These are phyloP conservation scores for Suillus lakei DNA, from an alignment of 768 basidiomycete genomes.

Conservation along the genomic window DNA sequence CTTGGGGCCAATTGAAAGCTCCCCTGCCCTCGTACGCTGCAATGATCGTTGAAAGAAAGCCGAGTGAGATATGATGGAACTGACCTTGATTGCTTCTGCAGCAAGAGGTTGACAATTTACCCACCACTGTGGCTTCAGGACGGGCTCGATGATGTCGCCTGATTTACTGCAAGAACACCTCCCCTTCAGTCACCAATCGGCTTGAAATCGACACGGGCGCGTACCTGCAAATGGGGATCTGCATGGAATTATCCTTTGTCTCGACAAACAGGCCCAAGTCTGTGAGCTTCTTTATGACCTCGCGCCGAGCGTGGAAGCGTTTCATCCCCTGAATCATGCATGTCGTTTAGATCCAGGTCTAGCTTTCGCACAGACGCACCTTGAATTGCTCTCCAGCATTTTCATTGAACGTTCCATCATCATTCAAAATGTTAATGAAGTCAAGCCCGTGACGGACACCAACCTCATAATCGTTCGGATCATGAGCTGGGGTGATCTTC, in stretches of 20 bases:
- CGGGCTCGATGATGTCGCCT: conserved; percentile 93
- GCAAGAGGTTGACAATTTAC: conserved; percentile 91
- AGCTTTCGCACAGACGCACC: conserved; percentile 38
- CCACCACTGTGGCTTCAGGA: conserved; percentile 99
- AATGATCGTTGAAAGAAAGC: background rate
- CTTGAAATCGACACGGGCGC: conserved; percentile 22
- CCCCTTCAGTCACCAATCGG: conserved; percentile 9
- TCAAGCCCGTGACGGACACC: conserved; percentile 85
- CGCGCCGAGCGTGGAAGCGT: conserved; percentile 90
- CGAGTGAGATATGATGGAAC: conserved; percentile 8
- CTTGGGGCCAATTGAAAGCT: conserved; percentile 82
- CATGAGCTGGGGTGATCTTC: conserved; percentile 98
- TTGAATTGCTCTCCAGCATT: conserved; percentile 84
- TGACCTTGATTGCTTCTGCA: conserved; percentile 84
- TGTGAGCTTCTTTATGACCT: conserved; percentile 82
- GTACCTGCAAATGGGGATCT: conserved; percentile 90
- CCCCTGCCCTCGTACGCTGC: conserved; percentile 88
- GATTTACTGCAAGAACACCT: conserved; percentile 68
- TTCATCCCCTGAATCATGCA: conserved; percentile 79
- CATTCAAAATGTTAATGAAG: conserved; percentile 94
- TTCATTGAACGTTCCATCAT: conserved; percentile 93
- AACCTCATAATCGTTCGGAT: conserved; percentile 96
- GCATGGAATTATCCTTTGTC: conserved; percentile 96
- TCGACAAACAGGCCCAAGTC: conserved; percentile 87
- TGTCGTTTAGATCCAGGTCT: background rate